Evolutionary conservation across 495 filamentous ascomycete species (phyloP), one percentile per base, ranked within the genome.

Genomic region (Podospora sp.): DNA sequence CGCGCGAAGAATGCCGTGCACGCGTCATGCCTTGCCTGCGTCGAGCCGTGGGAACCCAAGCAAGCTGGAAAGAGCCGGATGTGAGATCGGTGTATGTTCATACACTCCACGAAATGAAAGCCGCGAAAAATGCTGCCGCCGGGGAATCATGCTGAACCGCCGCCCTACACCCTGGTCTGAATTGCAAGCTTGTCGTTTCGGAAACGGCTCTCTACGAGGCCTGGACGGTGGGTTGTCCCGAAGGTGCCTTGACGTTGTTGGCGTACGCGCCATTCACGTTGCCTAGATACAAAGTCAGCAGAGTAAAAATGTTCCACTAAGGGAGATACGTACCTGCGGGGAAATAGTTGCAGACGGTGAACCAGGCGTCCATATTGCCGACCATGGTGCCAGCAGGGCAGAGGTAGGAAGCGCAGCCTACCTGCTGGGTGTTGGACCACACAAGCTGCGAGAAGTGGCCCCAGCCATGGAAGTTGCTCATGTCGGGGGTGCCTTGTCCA

Each of bases 401-500:
- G 72, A 81, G 82, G 72, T 86, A 77, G 33, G 88, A 86, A 60
- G 83, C 85, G 77, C 95, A 99, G 68, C 92, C 95, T 46, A 98
- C 82, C 40, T 84, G 72, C 18, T 78, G 87, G 60, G 91, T 90
- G 7, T 46, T 74, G 76, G 89, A 88, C 95, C 95, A 99, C 46
- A 98, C 86, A 25, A 97, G 83, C 82, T 97, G 92, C n/a, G 90
- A 87, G 83, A 92, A 92, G 78, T 99, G 94, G 65, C 94, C 92
- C 87, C 89, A 95, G 35, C 73, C 63, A 36, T 89, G 81, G 77
- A 93, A 92, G 76, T 84, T 75, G 69, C 72, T 67, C 85, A 88
- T 89, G 73, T 85, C 78, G 8, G 85, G 83, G 27, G 72, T 79
- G 46, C 68, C 62, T 58, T 76, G 57, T 52, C 80, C 80, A 58